These are phyloP conservation scores for Rubus parviflorus DNA, from an alignment of 306 rosid species.

Conservation along the genomic window DNA sequence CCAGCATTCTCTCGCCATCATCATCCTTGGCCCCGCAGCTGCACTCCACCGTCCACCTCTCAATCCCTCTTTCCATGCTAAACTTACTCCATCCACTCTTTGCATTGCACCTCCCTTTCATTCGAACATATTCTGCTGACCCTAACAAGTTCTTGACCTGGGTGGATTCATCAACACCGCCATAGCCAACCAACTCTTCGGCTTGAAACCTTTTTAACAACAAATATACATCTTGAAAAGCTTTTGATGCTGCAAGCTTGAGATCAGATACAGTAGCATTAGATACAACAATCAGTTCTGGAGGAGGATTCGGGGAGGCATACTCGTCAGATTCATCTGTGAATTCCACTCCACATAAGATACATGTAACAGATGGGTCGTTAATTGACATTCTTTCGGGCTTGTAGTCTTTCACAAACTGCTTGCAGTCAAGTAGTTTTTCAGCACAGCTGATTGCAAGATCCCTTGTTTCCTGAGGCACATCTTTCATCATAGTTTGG, in stretches of 20 bases:
- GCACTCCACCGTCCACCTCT: constrained; percentile 97
- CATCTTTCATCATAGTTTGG: constrained; percentile 52
- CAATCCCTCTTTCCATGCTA: constrained; percentile 88
- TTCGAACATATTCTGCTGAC: constrained; percentile 43
- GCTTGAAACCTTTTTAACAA: constrained; percentile 68
- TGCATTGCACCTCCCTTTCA: constrained; percentile 67
- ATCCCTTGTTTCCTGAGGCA: constrained; percentile 53
- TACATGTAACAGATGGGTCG: constrained; percentile 31
- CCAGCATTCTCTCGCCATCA: constrained; percentile 97
- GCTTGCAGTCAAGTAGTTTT: constrained; percentile 95
- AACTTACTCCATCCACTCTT: constrained; percentile 66
- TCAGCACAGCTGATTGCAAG: constrained; percentile 60
- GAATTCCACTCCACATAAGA: constrained; percentile 66
- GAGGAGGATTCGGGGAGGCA: constrained; percentile 45
- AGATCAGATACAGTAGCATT: constrained; percentile 67
- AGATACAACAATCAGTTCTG: constrained; percentile 63
- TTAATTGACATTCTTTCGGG: constrained; percentile 39
- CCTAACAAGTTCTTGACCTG: constrained; percentile 62
- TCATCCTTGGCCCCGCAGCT: constrained; percentile 90
- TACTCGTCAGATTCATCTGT: constrained; percentile 57
- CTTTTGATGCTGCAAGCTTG: constrained; percentile 68
- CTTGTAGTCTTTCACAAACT: constrained; percentile 72
- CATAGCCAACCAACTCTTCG: constrained; percentile 61
- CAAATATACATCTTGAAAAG: constrained; percentile 82
- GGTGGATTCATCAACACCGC: constrained; percentile 71